Evolutionary conservation across 2,329 filamentous ascomycete species (phyloP), one percentile per base, ranked within the genome.

Genomic region (Conoideocrella luteorostrata): DNA sequence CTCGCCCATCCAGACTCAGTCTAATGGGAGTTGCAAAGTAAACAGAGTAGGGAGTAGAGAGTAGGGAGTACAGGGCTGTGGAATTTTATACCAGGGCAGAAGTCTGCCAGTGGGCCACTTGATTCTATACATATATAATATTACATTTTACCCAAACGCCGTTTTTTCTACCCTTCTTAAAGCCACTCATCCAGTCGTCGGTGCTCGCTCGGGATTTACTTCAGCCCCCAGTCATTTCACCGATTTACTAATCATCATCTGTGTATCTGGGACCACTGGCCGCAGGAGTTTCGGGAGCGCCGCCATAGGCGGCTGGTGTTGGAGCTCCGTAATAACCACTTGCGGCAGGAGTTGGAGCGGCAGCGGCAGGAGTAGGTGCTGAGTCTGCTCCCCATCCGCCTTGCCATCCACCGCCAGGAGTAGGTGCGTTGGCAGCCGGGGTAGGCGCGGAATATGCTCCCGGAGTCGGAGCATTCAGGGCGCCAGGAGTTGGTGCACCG

Each of bases 401-500:
- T 48, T 76, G 71, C 75, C 79, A 79, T 7, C 74, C 76, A 5
- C 72, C 79, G 6, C 80, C 83, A 2, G 83, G 85, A 0, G 85
- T 88, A 0, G 85, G 84, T 1, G 84, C 84, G 52, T 73, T 77
- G 10, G 72, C 74, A 13, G 72, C 78, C 0, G 80, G 80, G 0
- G 80, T 83, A 2, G 80, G 78, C 4, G 80, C 80, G n/a, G 76
- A 73, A 55, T 77, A 78, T 6, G 78, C 82, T 3, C 82, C 84
- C 0, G 84, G 86, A 0, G 86, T 89, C 0, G 85, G 85, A 4
- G 86, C 86, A 52, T 77, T 79, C 56, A 82, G 62, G 1, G 75
- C 76, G 37, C 74, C 78, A 0, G 79, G 79, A 5, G 78, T 83
- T 4, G 80, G 78, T 7, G 79, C 79, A 18, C 76, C 70, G 9